phyloP scores from a whole-genome alignment of 2,329 filamentous ascomycete genomes.

The Karstenula rhodostoma region DNA sequence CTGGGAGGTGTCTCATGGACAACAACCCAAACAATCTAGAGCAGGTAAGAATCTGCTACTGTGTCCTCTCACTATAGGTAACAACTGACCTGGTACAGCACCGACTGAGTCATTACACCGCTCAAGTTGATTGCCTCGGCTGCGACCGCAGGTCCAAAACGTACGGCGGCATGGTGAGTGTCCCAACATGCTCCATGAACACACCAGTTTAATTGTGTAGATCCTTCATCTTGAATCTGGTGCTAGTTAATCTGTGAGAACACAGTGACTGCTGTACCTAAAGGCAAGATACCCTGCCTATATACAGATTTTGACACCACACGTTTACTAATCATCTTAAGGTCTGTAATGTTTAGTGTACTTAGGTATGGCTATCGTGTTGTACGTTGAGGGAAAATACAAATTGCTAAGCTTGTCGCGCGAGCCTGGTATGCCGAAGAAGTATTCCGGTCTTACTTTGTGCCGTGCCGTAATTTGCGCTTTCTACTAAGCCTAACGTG shows the following conservation, averaged over 20 bases:
- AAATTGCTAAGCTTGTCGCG: not conserved
- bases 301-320: too few relatives aligned
- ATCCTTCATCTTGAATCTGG: conserved; percentile 27
- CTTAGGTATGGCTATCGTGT: not conserved
- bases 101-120: not conserved
- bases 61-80: not conserved
- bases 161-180: conserved; percentile 26
- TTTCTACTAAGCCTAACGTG: not conserved
- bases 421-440: not conserved
- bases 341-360: not conserved
- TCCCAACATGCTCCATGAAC: not conserved
- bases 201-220: conserved; percentile 1
- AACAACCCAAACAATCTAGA: not conserved
- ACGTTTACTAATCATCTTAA: too few relatives aligned
- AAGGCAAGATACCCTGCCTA: too few relatives aligned
- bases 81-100: not conserved
- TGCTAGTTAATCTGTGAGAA: conserved; percentile 3
- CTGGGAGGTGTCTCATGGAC: too few relatives aligned
- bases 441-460: not conserved
- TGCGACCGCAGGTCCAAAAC: conserved; percentile 24
- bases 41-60: not conserved
- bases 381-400: not conserved
- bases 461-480: not conserved
- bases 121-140: conserved; percentile 19
- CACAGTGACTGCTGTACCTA: too few relatives aligned